Conservation (phyloP, 2,329 filamentous ascomycete species). For the Aspergillus intermedius region DNA sequence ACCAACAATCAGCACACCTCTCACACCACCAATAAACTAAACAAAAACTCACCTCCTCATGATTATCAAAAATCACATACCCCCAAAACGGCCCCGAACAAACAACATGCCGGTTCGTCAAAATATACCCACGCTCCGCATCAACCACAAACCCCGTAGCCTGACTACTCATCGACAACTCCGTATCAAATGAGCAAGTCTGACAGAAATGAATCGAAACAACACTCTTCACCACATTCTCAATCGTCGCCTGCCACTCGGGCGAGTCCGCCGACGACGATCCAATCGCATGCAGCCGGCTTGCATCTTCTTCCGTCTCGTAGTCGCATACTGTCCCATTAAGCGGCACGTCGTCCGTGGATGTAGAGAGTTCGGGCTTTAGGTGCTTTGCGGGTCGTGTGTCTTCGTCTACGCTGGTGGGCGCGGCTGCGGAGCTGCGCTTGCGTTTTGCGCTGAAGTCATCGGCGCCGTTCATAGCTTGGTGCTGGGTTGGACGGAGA, state of each 20-base stretch:
- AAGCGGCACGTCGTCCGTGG: slow-evolving; percentile 36
- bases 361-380: slow-evolving; percentile 42
- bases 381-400: slow-evolving; percentile 51
- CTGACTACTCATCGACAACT: slow-evolving; percentile 85
- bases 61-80: slow-evolving; percentile 97
- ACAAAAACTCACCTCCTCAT: slow-evolving; percentile 59
- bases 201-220: slow-evolving; percentile 99
- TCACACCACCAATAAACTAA: background rate
- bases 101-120: slow-evolving; percentile 89
- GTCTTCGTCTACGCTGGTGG: slow-evolving; percentile 29
- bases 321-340: slow-evolving; percentile 41
- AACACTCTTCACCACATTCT: slow-evolving; percentile 87
- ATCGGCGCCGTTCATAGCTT: slow-evolving; percentile 39
- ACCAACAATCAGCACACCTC: slow-evolving; percentile 17
- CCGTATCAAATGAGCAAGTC: slow-evolving; percentile 97
- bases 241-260: slow-evolving; percentile 94
- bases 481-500: background rate
- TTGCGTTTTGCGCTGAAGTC: slow-evolving; percentile 50
- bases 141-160: slow-evolving; percentile 98
- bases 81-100: slow-evolving; percentile 96
- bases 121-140: slow-evolving; percentile 80
- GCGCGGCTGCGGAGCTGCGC: slow-evolving; percentile 42
- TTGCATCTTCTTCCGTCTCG: slow-evolving; percentile 42
- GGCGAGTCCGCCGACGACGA: slow-evolving; percentile 58
- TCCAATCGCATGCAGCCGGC: slow-evolving; percentile 38